phyloP scores from a whole-genome alignment of 2,329 filamentous ascomycete species.

The Pyricularia pennisetigena region DNA sequence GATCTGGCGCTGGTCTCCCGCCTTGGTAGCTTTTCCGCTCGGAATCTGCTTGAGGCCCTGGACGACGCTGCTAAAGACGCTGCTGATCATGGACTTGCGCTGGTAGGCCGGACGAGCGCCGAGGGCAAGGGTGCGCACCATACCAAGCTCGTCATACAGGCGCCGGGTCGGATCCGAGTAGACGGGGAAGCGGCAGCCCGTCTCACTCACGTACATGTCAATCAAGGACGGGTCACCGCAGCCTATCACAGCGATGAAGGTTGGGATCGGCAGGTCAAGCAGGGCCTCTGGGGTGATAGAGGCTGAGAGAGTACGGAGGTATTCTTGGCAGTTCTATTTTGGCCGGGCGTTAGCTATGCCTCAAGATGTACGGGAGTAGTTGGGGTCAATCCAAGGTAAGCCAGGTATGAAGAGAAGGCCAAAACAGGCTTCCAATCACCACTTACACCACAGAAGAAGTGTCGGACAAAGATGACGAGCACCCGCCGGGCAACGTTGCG shows the following conservation, averaged over 20 bases:
- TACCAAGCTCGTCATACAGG: conserved; percentile 58
- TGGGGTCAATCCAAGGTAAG: not conserved
- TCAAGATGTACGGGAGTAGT: not conserved
- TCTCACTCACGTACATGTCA: conserved; percentile 51
- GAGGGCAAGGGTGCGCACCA: conserved; percentile 53
- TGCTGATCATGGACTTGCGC: conserved; percentile 40
- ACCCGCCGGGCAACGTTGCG: conserved; percentile 44
- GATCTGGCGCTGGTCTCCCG: conserved; percentile 58
- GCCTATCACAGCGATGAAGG: conserved; percentile 60
- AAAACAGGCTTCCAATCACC: not conserved
- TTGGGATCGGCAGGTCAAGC: conserved; percentile 40
- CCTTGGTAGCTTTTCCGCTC: conserved; percentile 48
- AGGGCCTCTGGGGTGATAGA: conserved; percentile 43
- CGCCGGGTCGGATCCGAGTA: conserved; percentile 64
- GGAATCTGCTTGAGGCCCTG: conserved; percentile 51
- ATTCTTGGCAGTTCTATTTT: conserved; percentile 64
- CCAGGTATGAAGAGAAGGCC: not conserved
- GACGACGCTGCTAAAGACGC: conserved; percentile 39
- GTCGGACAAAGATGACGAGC: conserved; percentile 64
- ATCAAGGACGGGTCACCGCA: conserved; percentile 63
- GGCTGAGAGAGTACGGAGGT: conserved; percentile 51
- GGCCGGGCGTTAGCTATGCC: not conserved
- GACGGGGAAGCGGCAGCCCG: conserved; percentile 60
- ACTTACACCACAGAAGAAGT: conserved; percentile 69
- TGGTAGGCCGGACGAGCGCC: conserved; percentile 57